Evolutionary conservation across 2,329 filamentous ascomycete species (phyloP).

Genomic region (Fusarium anguioides): DNA sequence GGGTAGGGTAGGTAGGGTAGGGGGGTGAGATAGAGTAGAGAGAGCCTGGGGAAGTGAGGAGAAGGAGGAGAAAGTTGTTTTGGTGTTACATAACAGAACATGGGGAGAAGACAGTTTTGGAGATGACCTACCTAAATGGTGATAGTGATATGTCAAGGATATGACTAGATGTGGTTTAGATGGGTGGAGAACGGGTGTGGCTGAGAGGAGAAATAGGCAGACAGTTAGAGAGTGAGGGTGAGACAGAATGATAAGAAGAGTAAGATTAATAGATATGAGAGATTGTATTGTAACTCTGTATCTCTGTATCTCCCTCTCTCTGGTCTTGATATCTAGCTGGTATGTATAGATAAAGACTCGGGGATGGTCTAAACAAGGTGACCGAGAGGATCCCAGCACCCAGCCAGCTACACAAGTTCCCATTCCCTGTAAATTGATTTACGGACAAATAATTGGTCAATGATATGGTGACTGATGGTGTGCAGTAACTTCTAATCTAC

Average conservation of each 20-base stretch:
- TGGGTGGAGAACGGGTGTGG: not conserved
- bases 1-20: not conserved
- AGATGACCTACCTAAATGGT: slow-evolving; percentile 8
- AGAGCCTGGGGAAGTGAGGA: not conserved
- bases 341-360: not conserved
- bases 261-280: too few species aligned
- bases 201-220: not conserved
- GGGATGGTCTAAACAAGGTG: not conserved
- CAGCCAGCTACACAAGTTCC: slow-evolving; percentile 30
- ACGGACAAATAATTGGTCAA: slow-evolving; percentile 4
- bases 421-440: not conserved
- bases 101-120: slow-evolving; percentile 6
- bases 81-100: slow-evolving; percentile 19
- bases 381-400: not conserved
- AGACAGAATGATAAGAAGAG: slow-evolving; percentile 2
- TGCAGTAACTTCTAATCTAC: not conserved
- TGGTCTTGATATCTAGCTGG: too few species aligned
- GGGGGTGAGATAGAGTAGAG: not conserved
- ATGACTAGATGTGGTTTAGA: not conserved
- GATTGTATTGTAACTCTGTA: not conserved
- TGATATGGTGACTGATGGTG: not conserved
- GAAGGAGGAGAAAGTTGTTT: not conserved
- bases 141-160: not conserved
- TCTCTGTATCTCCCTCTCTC: not conserved
- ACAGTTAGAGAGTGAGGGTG: slow-evolving; percentile 4